Conservation (phyloP, 257 asterid species). For the Marsdenia floribunda region DNA sequence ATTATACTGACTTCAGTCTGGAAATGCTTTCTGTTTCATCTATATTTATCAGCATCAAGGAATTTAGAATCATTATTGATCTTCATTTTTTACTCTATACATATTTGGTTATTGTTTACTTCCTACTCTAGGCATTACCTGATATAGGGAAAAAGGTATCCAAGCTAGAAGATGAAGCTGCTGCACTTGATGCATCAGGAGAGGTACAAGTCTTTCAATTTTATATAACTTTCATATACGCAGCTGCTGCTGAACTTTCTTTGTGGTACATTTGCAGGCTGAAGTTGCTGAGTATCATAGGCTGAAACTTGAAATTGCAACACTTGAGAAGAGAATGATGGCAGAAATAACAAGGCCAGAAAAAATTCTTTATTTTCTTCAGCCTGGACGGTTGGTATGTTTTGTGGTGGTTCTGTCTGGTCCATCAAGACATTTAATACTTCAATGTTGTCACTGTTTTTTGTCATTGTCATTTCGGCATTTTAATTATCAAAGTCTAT, state of each 20-base stretch:
- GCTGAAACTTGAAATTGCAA: slow-evolving; percentile 70
- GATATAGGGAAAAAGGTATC: slow-evolving; percentile 79
- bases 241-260: slow-evolving; percentile 9
- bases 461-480: too few relatives aligned
- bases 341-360: slow-evolving; percentile 82
- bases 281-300: slow-evolving; percentile 87
- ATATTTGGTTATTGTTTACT: slow-evolving; percentile 20
- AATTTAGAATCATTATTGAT: background rate
- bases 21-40: slow-evolving; percentile 50
- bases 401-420: slow-evolving; percentile 7
- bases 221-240: slow-evolving; percentile 10
- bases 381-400: slow-evolving; percentile 95
- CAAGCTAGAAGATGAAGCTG: slow-evolving; percentile 86
- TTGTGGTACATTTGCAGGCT: slow-evolving; percentile 43
- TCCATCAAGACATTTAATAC: background rate
- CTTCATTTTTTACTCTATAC: slow-evolving; percentile 10
- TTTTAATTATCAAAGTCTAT: background rate
- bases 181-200: slow-evolving; percentile 82
- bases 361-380: slow-evolving; percentile 78
- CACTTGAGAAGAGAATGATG: slow-evolving; percentile 85
- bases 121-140: slow-evolving; percentile 69
- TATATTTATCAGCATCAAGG: background rate
- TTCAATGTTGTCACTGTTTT: background rate
- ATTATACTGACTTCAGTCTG: slow-evolving; percentile 87
- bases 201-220: slow-evolving; percentile 47